Percentiles rank a stretch among this genome's conserved stretches.
These are phyloP conservation scores for Zarea fungicola DNA, from an alignment of 2,329 filamentous ascomycete genomes.

Conservation along the genomic window DNA sequence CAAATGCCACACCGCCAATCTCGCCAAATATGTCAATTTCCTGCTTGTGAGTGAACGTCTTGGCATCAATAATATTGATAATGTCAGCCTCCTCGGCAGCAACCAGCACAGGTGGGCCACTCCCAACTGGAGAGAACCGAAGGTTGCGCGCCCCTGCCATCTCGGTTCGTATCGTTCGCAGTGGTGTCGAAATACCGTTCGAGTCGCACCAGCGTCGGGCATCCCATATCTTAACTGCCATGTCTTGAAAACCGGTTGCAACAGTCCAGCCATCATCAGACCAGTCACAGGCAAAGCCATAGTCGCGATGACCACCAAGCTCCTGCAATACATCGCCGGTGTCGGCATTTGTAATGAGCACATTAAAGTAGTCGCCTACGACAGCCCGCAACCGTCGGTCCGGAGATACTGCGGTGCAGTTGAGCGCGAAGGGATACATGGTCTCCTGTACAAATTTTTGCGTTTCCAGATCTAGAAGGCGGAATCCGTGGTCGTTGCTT, in stretches of 20 bases:
- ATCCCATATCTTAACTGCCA: constrained; percentile 69
- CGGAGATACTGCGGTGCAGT: constrained; percentile 68
- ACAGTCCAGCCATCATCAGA: constrained; percentile 70
- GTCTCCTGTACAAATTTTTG: constrained; percentile 52
- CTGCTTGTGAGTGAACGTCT: constrained; percentile 60
- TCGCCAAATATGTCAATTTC: constrained; percentile 71
- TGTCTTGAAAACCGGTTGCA: constrained; percentile 74
- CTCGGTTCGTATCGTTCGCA: constrained; percentile 55
- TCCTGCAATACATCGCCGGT: constrained; percentile 52
- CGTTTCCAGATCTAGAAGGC: constrained; percentile 53
- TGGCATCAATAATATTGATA: constrained; percentile 64
- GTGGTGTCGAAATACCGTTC: constrained; percentile 40
- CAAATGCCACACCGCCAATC: constrained; percentile 62
- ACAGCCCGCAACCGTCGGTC: constrained; percentile 66
- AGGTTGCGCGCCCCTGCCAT: constrained; percentile 66
- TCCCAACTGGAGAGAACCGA: constrained; percentile 66
- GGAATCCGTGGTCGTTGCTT: constrained; percentile 57
- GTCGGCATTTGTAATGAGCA: constrained; percentile 65
- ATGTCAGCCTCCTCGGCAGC: constrained; percentile 73
- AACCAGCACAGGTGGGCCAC: constrained; percentile 61
- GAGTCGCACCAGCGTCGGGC: constrained; percentile 61
- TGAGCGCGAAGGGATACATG: constrained; percentile 57
- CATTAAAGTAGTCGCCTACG: constrained; percentile 63
- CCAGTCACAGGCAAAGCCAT: constrained; percentile 75
- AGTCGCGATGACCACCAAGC: constrained; percentile 62